Conservation (phyloP, 305 asterid species). For the Stenogyne calaminthoides region DNA sequence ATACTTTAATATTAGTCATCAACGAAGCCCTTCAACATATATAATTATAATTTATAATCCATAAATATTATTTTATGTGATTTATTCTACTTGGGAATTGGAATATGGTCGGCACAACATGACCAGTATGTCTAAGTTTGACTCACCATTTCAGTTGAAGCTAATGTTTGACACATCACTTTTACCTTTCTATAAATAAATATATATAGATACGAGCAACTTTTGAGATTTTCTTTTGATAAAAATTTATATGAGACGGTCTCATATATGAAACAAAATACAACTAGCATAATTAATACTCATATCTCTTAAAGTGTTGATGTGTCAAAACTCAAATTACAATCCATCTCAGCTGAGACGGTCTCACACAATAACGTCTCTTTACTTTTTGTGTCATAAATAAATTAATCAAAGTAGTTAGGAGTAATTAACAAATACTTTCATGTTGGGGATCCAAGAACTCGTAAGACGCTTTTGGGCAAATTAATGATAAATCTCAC, state of each 20-base stretch:
- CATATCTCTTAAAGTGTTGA: no score
- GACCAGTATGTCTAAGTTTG: slow-evolving; percentile 43
- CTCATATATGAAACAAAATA: no score
- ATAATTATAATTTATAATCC: not conserved
- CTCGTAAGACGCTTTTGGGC: slow-evolving; percentile 32
- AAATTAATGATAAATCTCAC: slow-evolving; percentile 14
- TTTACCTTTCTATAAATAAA: slow-evolving; percentile 25
- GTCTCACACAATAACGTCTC: no score
- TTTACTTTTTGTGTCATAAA: not conserved
- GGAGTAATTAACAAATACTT: slow-evolving; percentile 9
- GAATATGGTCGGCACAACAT: slow-evolving; percentile 32
- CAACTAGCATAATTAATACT: no score
- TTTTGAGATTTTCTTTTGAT: not conserved
- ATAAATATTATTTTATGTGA: not conserved
- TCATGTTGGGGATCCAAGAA: slow-evolving; percentile 36
- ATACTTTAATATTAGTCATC: no score
- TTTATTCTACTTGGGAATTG: slow-evolving; percentile 1
- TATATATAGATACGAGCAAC: slow-evolving; percentile 16
- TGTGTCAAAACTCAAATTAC: no score
- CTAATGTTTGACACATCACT: slow-evolving; percentile 19
- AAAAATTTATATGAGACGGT: no score
- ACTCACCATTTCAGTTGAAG: slow-evolving; percentile 33
- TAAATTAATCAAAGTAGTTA: slow-evolving; percentile 5
- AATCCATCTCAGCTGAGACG: no score
- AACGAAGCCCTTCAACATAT: no score